A percentile compares a stretch with the other conserved stretches of the same genome.
Conservation (phyloP, 202 grass and related monocot genomes). For the Zizania palustris region DNA sequence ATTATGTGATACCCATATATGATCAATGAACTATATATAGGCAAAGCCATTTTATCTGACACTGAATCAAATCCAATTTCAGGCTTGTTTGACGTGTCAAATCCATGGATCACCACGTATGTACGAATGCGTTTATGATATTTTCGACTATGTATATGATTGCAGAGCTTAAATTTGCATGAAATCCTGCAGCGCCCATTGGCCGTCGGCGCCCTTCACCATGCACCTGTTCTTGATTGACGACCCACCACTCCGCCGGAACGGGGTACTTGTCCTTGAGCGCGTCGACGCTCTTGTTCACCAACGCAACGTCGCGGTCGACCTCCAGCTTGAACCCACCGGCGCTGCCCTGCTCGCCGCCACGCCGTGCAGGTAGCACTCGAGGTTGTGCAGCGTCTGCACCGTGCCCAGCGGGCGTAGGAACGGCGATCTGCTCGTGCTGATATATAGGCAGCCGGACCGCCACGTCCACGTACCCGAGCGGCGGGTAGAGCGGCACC, state of each 20-base stretch:
- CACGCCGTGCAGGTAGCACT: conserved; percentile 82
- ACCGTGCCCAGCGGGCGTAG: conserved; percentile 50
- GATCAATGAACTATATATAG: no score
- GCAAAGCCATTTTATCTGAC: no score
- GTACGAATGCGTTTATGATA: no score
- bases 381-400: conserved; percentile 59
- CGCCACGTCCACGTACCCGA: conserved; percentile 67
- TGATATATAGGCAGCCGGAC: conserved; percentile 47
- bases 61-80: no score
- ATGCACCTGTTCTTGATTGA: conserved; percentile 64
- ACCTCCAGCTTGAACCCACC: conserved; percentile 59
- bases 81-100: no score
- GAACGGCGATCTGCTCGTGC: conserved; percentile 57
- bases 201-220: conserved; percentile 52
- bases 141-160: no score
- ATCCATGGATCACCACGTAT: no score
- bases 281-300: conserved; percentile 63
- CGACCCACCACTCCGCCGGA: conserved; percentile 55
- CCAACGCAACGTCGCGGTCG: conserved; percentile 71
- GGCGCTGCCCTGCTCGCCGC: conserved; percentile 56
- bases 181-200: conserved; percentile 69
- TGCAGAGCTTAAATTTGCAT: conserved; percentile 37
- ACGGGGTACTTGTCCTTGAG: conserved; percentile 66
- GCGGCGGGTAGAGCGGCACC: conserved; percentile 64
- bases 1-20: no score